Evolutionary conservation across 306 rosid species (phyloP), one percentile per base, ranked within the genome.

Genomic region (Psophocarpus tetragonolobus): DNA sequence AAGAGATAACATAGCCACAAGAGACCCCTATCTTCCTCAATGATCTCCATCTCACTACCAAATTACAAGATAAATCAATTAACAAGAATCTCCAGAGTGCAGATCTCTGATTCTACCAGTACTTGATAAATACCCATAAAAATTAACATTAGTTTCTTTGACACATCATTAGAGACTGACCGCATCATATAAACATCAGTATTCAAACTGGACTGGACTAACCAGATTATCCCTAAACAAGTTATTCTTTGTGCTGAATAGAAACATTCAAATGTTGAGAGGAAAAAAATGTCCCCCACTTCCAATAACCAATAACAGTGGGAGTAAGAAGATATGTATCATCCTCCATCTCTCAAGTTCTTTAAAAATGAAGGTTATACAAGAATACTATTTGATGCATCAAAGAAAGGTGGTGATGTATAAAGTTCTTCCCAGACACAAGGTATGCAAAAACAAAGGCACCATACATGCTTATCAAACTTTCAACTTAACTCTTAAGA

Each of bases 281-380:
- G n/a, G n/a, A 21, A 69, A 58, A 68, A 56, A 20, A 57, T 56
- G 53, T 29, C 30, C 58, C 29, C 47, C 33, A 26, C 17, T 61
- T 69, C 76, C 76, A 42, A 56, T 57, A 68, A 69, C 76, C 76
- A 42, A 56, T 57, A 68, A 69, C 63, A 20, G n/a, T 45, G 21
- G 60, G 18, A 53, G 32, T 26, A 65, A 35, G 71, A 65, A 35
- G 71, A 33, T 14, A 13, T 60, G 53, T 45, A 72, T 39, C 41
- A 18, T 71, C 58, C 48, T 9, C 4, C 42, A 45, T 21, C 74
- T 51, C 75, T 20, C 38, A 58, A 35, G 35, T 50, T 6, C 12
- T 33, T 30, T 77, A 14, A 27, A 48, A 14, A 41, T 62, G 26
- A 27, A 42, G 35, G 57, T 20, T 53, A 64, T 33, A 45, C 29